Conservation (phyloP, 176 grass and related monocot species). For the Zoysia pacifica region DNA sequence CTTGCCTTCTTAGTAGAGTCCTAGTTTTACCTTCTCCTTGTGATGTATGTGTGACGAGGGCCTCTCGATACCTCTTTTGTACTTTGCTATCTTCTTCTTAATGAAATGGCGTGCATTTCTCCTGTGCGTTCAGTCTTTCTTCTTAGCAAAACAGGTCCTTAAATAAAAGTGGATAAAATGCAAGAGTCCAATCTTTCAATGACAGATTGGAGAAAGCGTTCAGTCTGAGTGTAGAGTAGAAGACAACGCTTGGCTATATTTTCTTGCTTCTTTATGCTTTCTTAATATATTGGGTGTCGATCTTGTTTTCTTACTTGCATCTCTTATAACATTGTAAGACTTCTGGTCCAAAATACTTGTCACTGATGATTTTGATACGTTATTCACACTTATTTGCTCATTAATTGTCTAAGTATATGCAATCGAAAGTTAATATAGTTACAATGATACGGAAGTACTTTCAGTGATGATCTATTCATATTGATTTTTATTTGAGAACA, state of each 20-base stretch:
- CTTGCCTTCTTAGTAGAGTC: no score
- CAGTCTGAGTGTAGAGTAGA: not conserved
- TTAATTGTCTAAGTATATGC: not conserved
- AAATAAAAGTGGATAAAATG: not conserved
- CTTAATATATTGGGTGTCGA: not conserved
- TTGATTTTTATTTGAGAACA: not conserved
- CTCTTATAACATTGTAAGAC: constrained; percentile 13
- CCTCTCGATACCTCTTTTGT: no score
- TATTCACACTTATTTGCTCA: not conserved
- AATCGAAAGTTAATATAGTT: not conserved
- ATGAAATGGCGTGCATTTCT: no score
- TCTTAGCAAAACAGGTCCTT: not conserved
- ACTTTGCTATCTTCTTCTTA: no score
- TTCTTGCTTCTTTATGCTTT: not conserved
- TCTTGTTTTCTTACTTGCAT: constrained; percentile 5
- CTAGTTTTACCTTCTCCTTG: no score
- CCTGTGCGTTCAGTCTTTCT: no score
- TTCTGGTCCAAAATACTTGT: not conserved
- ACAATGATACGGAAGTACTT: not conserved
- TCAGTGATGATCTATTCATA: not conserved
- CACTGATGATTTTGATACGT: not conserved
- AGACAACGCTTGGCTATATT: not conserved
- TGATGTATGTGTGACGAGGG: no score
- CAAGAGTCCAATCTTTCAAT: not conserved
- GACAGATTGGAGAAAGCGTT: not conserved